These are phyloP conservation scores for Collybia sordida DNA, from an alignment of 768 basidiomycete genomes.

Conservation along the genomic window DNA sequence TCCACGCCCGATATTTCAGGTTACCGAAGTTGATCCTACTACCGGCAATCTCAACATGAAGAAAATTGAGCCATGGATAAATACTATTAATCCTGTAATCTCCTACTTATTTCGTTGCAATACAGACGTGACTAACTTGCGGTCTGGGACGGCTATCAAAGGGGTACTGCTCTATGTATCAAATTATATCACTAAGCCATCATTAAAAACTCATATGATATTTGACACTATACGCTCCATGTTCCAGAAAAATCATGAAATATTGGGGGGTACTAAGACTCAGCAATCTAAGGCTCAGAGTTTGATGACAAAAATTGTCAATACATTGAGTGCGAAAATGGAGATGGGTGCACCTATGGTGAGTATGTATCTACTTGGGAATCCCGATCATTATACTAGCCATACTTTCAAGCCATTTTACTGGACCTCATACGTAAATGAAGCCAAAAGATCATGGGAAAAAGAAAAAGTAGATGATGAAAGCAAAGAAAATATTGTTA, in stretches of 20 bases:
- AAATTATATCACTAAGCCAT: too few species aligned
- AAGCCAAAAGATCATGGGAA: constrained; percentile 7
- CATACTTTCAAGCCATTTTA: constrained; percentile 25
- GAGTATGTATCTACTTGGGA: constrained; percentile 25
- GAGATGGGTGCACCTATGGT: constrained; percentile 34
- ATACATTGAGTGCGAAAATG: constrained; percentile 22
- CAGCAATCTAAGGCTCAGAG: constrained; percentile 11
- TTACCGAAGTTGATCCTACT: constrained; percentile 1
- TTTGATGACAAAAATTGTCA: constrained; percentile 26
- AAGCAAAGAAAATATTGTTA: constrained; percentile 15
- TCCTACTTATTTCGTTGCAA: background rate
- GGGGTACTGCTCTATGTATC: constrained; percentile 31
- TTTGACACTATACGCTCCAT: too few species aligned
- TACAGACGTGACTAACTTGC: constrained; percentile 26
- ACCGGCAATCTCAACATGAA: background rate
- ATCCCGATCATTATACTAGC: constrained; percentile 33
- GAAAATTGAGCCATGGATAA: background rate
- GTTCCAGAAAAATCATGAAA: constrained; percentile 21
- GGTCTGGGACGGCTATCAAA: constrained; percentile 33
- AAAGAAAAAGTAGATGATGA: background rate
- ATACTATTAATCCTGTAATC: background rate
- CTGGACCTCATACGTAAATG: constrained; percentile 18
- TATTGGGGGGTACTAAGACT: constrained; percentile 15
- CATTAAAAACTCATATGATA: too few species aligned
- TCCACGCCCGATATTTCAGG: too few species aligned